phyloP scores from a whole-genome alignment of 257 asterid genomes.

The Solanum piurae region DNA sequence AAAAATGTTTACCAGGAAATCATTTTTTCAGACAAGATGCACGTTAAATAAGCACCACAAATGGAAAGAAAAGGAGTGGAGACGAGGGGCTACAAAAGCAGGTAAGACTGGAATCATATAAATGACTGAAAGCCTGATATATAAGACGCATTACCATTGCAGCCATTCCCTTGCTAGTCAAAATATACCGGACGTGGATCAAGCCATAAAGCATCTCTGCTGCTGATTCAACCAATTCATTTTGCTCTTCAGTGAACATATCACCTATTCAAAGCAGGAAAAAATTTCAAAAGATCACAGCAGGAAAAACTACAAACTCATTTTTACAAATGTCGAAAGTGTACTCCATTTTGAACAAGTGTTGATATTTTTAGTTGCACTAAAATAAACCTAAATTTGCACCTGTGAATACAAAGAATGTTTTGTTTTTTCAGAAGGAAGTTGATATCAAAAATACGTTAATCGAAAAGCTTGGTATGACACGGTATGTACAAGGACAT shows the following conservation, averaged over 20 bases:
- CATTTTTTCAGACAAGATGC: not conserved
- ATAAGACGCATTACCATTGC: conserved; percentile 61
- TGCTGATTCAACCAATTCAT: conserved; percentile 94
- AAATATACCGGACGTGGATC: conserved; percentile 82
- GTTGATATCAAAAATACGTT: not conserved
- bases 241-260: conserved; percentile 85
- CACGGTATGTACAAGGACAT: not conserved
- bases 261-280: conserved; percentile 45
- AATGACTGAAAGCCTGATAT: not conserved
- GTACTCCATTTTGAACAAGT: not conserved
- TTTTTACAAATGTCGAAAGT: not conserved
- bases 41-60: not conserved
- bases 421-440: not conserved
- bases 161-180: conserved; percentile 95
- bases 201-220: conserved; percentile 96
- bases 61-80: not conserved
- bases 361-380: not conserved
- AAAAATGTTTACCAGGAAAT: not conserved
- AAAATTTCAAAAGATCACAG: not conserved
- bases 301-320: conserved; percentile 6
- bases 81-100: not conserved
- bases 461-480: not conserved
- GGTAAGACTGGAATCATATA: not conserved
- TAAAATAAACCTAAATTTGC: not conserved
- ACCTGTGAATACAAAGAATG: not conserved